Percentiles rank a stretch among this genome's conserved stretches.
Conservation (phyloP, 1,139 yeast species). For the Entelexis paramagnoliae region DNA sequence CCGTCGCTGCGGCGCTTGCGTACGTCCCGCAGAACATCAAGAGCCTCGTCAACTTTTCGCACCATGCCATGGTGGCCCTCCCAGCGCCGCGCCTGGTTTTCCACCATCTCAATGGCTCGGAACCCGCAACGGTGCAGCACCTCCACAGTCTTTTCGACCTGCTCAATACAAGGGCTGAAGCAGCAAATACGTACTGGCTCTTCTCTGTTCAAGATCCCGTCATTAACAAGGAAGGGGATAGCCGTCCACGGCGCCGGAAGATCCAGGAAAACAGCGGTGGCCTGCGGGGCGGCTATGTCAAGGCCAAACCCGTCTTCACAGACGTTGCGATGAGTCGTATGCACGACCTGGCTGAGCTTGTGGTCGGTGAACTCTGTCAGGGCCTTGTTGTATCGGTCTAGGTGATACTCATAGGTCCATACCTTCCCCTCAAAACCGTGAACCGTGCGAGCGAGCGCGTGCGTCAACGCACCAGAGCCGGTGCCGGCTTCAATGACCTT, state of each 20-base stretch:
- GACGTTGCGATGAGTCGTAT: slow-evolving; percentile 83
- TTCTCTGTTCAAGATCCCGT: slow-evolving; percentile 42
- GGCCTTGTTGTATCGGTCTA: slow-evolving; percentile 72
- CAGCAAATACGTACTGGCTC: slow-evolving; percentile 49
- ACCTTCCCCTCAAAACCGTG: slow-evolving; percentile 41
- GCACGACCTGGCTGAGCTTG: slow-evolving; percentile 43
- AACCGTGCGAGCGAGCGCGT: slow-evolving; percentile 77
- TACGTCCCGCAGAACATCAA: slow-evolving; percentile 70
- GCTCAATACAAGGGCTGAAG: slow-evolving; percentile 96
- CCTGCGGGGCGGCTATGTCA: slow-evolving; percentile 37
- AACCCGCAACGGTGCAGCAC: slow-evolving; percentile 69
- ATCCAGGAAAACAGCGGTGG: slow-evolving; percentile 74
- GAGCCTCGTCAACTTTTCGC: slow-evolving; percentile 66
- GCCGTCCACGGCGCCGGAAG: slow-evolving; percentile 98
- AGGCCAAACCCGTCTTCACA: slow-evolving; percentile 75
- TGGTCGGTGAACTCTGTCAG: slow-evolving; percentile 63
- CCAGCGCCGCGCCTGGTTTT: slow-evolving; percentile 75
- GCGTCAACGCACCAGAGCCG: slow-evolving; percentile 93
- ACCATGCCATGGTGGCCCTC: slow-evolving; percentile 89
- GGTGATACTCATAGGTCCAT: slow-evolving; percentile 86
- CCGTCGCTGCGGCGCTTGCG: slow-evolving; percentile 67
- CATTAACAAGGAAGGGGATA: slow-evolving; percentile 51
- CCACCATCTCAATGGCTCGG: slow-evolving; percentile 89
- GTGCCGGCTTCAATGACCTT: slow-evolving; percentile 94
- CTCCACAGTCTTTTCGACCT: slow-evolving; percentile 75